Evolutionary conservation across 2,329 filamentous ascomycete genomes (phyloP), one percentile per base, ranked within the genome.

Genomic region (Aspergillus glaucus): DNA sequence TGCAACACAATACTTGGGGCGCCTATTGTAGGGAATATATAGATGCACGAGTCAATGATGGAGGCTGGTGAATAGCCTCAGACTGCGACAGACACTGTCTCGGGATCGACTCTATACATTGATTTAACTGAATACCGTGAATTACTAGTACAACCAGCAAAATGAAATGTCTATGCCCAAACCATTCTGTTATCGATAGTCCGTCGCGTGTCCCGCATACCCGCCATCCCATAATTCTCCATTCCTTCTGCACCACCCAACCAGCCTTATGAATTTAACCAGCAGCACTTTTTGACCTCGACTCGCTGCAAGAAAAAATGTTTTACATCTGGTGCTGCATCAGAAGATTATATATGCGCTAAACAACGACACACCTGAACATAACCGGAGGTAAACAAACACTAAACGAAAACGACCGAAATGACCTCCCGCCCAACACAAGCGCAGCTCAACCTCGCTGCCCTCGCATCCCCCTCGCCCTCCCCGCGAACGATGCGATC

Each of bases 401-500:
- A 40, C 8, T 19, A 7, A 40, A 21, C 15, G 37, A 43, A 14
- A 43, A 41, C 24, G 12, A 19, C 19, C 26, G 12, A 47, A 14
- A 49, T 51, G 44, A 30, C 44, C 34, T 56, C 53, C 41, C 56
- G 50, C 22, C 57, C 56, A 19, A 59, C 57, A 8, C 57, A 60
- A 37, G 53, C 59, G 24, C 59, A 59, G 49, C 52, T 58, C 21
- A 54, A 59, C 39, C 51, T 59, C 44, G 57, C 57, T 45, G 58
- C 59, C 46, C 52, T 65, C 42, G 55, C 60, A 48, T 58, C 62
- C 36, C 60, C 65, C 26, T 53, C 60, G 42, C 65, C 66, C 32
- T 77, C 82, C 52, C 82, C 84, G 40, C 79, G 82, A 53, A 82
- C 81, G 22, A 80, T 84, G 63, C 81, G 86, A 60, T 79, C 80